Evolutionary conservation across 2,329 filamentous ascomycete genomes (phyloP).

Genomic region (Anthostomella pinea): DNA sequence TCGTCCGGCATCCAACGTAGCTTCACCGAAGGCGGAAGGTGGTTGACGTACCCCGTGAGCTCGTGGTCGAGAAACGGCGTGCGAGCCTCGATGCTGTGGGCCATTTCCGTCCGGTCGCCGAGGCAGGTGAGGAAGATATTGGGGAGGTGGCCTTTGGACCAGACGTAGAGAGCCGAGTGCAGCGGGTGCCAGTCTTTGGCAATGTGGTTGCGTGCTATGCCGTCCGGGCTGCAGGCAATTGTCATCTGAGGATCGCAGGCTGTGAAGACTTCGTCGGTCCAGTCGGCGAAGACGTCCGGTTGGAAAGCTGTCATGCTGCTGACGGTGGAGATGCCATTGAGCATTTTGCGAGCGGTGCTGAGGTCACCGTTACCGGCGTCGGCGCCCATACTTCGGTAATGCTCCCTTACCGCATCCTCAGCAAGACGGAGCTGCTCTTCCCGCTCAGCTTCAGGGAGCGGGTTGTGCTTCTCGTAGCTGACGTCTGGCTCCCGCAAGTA

Average conservation of each 20-base stretch:
- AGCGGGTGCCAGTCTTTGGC: constrained; percentile 29
- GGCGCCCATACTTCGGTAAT: too few relatives aligned
- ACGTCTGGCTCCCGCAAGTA: constrained; percentile 43
- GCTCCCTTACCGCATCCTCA: too few relatives aligned
- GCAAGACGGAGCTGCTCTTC: too few relatives aligned
- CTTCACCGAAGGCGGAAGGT: constrained; percentile 31
- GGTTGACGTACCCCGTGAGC: constrained; percentile 31
- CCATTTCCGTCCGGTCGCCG: constrained; percentile 37
- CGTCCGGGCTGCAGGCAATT: not conserved
- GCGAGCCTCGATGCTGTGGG: constrained; percentile 34
- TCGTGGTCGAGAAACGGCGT: constrained; percentile 36
- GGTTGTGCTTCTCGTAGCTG: not conserved
- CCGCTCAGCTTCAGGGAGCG: too few relatives aligned
- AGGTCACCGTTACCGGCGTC: too few relatives aligned
- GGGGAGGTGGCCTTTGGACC: constrained; percentile 20
- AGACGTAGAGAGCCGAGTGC: constrained; percentile 29
- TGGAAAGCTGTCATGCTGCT: too few relatives aligned
- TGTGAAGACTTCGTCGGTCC: too few relatives aligned
- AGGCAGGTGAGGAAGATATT: constrained; percentile 30
- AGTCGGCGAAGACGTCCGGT: too few relatives aligned
- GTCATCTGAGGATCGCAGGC: too few relatives aligned
- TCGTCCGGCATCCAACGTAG: constrained; percentile 13
- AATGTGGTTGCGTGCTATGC: not conserved
- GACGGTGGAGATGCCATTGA: too few relatives aligned
- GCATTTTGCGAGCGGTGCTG: too few relatives aligned